These are phyloP conservation scores for Aspergillus terreus DNA, from an alignment of 2,329 filamentous ascomycete species.

Conservation along the genomic window DNA sequence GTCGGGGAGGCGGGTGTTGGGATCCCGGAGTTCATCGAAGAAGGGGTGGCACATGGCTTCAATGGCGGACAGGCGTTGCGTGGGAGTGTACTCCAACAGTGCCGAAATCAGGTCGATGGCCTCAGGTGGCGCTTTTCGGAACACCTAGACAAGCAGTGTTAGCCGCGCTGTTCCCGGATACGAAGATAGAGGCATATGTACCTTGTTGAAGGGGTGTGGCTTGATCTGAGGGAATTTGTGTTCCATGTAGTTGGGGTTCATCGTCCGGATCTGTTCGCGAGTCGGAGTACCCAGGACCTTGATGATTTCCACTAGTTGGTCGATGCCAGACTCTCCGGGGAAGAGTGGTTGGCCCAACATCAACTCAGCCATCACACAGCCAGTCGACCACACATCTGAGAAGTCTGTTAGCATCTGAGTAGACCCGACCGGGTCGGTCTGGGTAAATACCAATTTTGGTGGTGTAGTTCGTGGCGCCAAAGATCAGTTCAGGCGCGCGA, in stretches of 20 bases:
- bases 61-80: conserved; percentile 86
- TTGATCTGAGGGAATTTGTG: conserved; percentile 99
- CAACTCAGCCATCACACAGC: conserved; percentile 97
- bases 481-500: conserved; percentile 94
- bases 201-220: conserved; percentile 97
- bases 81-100: conserved; percentile 94
- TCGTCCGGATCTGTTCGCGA: conserved; percentile 95
- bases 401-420: conserved; percentile 9
- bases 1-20: conserved; percentile 85
- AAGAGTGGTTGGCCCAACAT: conserved; percentile 98
- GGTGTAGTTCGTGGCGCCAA: conserved; percentile 98
- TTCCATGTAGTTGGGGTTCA: conserved; percentile 99
- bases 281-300: conserved; percentile 97
- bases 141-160: conserved; percentile 57
- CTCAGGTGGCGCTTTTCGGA: conserved; percentile 89
- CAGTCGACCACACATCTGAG: conserved; percentile 96
- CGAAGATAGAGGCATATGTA: conserved; percentile 24
- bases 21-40: conserved; percentile 94
- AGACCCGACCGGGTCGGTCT: not conserved
- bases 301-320: conserved; percentile 98
- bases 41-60: conserved; percentile 98
- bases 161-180: conserved; percentile 9
- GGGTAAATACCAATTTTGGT: conserved; percentile 88
- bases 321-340: conserved; percentile 96
- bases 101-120: conserved; percentile 94